phyloP scores from a whole-genome alignment of 768 basidiomycete species.

The Phlebiopsis gigantea region DNA sequence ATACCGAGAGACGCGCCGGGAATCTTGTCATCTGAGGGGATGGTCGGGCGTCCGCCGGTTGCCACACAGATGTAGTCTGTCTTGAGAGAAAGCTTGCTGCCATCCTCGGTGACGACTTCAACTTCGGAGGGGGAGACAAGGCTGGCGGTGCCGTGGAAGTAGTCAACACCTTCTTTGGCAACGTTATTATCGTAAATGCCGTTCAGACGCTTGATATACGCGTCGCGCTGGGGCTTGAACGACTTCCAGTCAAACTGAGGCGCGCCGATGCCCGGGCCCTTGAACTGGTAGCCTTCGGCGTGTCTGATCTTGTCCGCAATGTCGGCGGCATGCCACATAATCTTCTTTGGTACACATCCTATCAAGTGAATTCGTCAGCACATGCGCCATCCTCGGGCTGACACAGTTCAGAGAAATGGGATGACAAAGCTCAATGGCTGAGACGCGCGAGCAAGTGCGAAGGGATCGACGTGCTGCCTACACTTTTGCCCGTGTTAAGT shows the following conservation, averaged over 20 bases:
- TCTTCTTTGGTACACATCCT: constrained; percentile 99
- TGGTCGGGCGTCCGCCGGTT: constrained; percentile 79
- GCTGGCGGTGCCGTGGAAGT: constrained; percentile 72
- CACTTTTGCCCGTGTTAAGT: no score
- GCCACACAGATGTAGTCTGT: constrained; percentile 80
- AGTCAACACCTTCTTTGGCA: constrained; percentile 80
- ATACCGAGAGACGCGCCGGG: constrained; percentile 91
- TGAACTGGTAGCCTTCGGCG: constrained; percentile 72
- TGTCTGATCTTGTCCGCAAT: constrained; percentile 78
- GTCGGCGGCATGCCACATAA: constrained; percentile 98
- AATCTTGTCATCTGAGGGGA: constrained; percentile 73
- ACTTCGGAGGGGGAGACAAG: constrained; percentile 67
- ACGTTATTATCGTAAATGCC: constrained; percentile 90
- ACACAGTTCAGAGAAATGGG: neutral
- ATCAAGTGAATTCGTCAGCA: neutral
- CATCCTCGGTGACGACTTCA: constrained; percentile 67
- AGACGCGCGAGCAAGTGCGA: neutral
- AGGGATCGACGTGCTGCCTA: no score
- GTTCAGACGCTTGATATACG: constrained; percentile 87
- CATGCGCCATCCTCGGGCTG: neutral
- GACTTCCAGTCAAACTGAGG: constrained; percentile 82
- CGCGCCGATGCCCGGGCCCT: constrained; percentile 43
- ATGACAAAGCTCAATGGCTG: neutral
- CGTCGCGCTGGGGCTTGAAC: constrained; percentile 93
- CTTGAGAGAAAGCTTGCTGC: constrained; percentile 63